A percentile compares a stretch with the other conserved stretches of the same genome.
Evolutionary conservation across 176 grass and related monocot species (phyloP).

Genomic region (Saccharum spontaneum): DNA sequence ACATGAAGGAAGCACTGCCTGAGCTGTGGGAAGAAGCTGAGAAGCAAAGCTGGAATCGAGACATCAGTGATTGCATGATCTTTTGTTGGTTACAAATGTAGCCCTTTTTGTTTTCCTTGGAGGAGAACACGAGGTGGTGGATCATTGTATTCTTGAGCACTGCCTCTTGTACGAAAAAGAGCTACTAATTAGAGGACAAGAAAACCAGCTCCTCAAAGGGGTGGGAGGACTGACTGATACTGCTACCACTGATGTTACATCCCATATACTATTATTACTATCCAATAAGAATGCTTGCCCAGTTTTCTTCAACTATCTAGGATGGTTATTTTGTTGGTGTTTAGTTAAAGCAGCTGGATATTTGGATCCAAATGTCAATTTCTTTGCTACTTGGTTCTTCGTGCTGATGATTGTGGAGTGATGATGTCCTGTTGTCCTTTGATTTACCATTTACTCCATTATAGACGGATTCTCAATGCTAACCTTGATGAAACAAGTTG

Average conservation of each 20-base stretch:
- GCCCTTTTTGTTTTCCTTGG: neutral
- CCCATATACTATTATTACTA: slow-evolving; percentile 1
- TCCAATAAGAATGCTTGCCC: neutral
- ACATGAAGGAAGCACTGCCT: slow-evolving; percentile 80
- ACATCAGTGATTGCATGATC: slow-evolving; percentile 65
- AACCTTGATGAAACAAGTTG: neutral
- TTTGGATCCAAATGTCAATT: neutral
- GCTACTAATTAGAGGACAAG: slow-evolving; percentile 16
- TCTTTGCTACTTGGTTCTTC: neutral
- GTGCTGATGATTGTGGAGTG: neutral
- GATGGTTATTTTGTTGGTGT: neutral
- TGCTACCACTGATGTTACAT: neutral
- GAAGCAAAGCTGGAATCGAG: slow-evolving; percentile 77
- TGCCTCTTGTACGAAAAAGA: neutral
- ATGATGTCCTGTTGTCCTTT: neutral
- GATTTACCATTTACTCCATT: neutral
- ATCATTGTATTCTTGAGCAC: neutral
- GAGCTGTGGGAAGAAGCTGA: slow-evolving; percentile 81
- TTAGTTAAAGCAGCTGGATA: neutral
- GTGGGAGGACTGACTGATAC: neutral
- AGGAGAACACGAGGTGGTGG: neutral
- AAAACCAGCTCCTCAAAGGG: neutral
- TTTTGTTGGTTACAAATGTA: neutral
- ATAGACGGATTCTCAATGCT: neutral
- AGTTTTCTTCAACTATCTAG: neutral